phyloP scores from a whole-genome alignment of 345 rosid genomes.

The Rhodamnia argentea region DNA sequence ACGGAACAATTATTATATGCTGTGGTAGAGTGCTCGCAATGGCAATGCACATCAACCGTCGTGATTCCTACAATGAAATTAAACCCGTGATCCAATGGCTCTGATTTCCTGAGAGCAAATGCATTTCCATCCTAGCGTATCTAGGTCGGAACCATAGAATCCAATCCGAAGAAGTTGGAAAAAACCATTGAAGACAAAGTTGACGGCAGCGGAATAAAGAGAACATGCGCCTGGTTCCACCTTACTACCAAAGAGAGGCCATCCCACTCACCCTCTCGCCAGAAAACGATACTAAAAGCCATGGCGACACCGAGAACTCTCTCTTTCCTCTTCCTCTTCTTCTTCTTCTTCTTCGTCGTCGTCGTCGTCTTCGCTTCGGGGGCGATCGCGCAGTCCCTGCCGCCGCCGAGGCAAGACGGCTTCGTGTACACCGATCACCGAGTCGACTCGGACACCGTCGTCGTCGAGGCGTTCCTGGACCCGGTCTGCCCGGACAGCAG shows the following conservation, averaged over 20 bases:
- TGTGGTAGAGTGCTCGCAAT: not conserved
- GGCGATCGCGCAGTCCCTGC: slow-evolving; percentile 45
- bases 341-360: not conserved
- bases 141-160: not conserved
- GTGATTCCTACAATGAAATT: not conserved
- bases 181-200: not conserved
- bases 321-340: slow-evolving; percentile 2
- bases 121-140: not conserved
- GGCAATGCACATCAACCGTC: not conserved
- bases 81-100: not conserved
- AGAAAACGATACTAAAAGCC: not conserved
- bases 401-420: slow-evolving; percentile 73
- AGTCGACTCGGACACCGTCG: slow-evolving; percentile 30
- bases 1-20: not conserved
- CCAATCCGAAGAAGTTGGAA: not conserved
- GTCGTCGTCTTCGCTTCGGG: not conserved
- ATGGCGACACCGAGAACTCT: not conserved
- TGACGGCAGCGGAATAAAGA: not conserved
- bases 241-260: not conserved
- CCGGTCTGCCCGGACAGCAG: slow-evolving; percentile 89
- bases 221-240: not conserved
- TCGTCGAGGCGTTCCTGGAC: slow-evolving; percentile 76
- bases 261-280: not conserved
- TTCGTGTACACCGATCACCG: slow-evolving; percentile 32
- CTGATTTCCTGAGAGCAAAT: not conserved